phyloP scores from a whole-genome alignment of 495 filamentous ascomycete genomes.

The Aspergillus olivimuriae region DNA sequence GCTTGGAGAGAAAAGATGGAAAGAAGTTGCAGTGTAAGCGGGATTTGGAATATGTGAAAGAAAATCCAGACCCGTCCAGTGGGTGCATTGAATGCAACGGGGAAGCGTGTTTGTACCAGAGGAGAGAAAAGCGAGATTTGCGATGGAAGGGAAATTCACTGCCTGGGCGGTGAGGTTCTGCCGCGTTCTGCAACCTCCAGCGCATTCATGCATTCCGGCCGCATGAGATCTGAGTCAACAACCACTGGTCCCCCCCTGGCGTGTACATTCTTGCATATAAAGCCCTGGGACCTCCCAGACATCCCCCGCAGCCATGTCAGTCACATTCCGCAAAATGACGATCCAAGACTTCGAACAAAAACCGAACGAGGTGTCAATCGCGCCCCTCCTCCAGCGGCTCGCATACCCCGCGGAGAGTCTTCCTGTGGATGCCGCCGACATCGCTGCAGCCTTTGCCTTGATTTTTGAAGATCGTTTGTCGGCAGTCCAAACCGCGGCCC shows the following conservation, averaged over 20 bases:
- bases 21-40: neutral
- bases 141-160: conserved; percentile 15
- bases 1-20: neutral
- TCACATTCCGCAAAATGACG: conserved; percentile 12
- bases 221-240: too few relatives aligned
- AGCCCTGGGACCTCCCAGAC: neutral
- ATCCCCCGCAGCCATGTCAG: neutral
- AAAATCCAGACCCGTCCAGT: too few relatives aligned
- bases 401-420: conserved; percentile 56
- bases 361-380: conserved; percentile 58
- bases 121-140: conserved; percentile 17
- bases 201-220: too few relatives aligned
- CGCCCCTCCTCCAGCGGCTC: conserved; percentile 71
- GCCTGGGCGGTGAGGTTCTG: conserved; percentile 23
- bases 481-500: conserved; percentile 71
- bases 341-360: conserved; percentile 16
- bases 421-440: conserved; percentile 66
- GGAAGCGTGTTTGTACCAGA: too few relatives aligned
- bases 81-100: too few relatives aligned
- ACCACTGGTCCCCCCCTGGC: too few relatives aligned
- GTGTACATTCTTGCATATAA: neutral
- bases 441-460: conserved; percentile 77
- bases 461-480: conserved; percentile 85
- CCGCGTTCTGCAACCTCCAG: conserved; percentile 1
- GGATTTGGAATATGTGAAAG: too few relatives aligned